phyloP scores from a whole-genome alignment of 2,329 filamentous ascomycete genomes.

The Juglanconis sp. region DNA sequence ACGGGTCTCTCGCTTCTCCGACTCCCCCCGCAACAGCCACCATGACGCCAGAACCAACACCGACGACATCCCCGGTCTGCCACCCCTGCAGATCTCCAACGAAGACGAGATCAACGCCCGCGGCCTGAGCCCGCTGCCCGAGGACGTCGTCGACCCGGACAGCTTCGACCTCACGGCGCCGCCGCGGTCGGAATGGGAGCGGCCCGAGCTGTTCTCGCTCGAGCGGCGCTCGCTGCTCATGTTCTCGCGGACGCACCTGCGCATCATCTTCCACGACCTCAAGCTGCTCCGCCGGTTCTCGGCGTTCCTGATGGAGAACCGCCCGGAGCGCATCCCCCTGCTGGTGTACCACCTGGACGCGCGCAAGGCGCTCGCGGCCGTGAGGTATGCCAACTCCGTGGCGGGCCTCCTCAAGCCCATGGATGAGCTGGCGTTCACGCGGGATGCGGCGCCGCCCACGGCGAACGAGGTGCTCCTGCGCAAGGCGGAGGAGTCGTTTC shows the following conservation, averaged over 20 bases:
- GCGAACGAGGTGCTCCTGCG: constrained; percentile 57
- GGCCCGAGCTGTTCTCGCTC: constrained; percentile 45
- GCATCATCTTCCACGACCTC: constrained; percentile 62
- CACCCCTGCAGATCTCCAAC: not conserved
- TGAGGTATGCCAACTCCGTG: constrained; percentile 68
- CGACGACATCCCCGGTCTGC: not conserved
- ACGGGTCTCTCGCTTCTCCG: not conserved
- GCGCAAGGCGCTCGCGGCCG: constrained; percentile 66
- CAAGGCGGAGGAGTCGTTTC: constrained; percentile 62
- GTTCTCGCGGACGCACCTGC: constrained; percentile 64
- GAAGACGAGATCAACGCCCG: not conserved
- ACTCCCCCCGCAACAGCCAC: not conserved
- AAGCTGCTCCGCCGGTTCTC: constrained; percentile 63
- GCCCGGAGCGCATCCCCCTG: constrained; percentile 63
- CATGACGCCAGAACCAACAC: not conserved
- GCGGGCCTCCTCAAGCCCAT: constrained; percentile 58
- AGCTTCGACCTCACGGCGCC: constrained; percentile 48
- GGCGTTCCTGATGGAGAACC: constrained; percentile 57
- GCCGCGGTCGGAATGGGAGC: constrained; percentile 28
- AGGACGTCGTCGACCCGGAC: constrained; percentile 46
- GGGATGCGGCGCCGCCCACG: constrained; percentile 46
- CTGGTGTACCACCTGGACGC: constrained; percentile 73
- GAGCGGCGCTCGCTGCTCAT: constrained; percentile 64
- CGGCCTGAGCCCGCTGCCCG: constrained; percentile 34
- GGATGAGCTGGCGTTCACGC: constrained; percentile 52